Evolutionary conservation across 2,329 filamentous ascomycete genomes (phyloP).

Genomic region (Pseudophaeomoniella oleicola): DNA sequence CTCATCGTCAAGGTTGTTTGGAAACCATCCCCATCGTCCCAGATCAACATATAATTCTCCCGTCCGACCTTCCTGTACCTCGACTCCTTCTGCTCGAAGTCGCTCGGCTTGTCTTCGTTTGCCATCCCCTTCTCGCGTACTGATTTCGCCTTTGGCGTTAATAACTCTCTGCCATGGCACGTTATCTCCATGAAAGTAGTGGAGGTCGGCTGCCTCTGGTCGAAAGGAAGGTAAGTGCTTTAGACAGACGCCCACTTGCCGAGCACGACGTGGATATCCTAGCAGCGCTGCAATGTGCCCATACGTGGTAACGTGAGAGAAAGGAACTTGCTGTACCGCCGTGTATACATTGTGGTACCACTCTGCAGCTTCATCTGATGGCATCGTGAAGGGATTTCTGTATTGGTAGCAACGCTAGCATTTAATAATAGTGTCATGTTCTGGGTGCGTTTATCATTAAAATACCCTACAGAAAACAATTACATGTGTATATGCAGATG

Average conservation of each 20-base stretch:
- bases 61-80: conserved; percentile 21
- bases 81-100: conserved; percentile 25
- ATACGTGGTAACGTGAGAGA: conserved; percentile 74
- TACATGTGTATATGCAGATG: no score
- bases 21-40: conserved; percentile 32
- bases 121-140: conserved; percentile 40
- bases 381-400: conserved; percentile 17
- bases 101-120: conserved; percentile 27
- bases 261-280: conserved; percentile 51
- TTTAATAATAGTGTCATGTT: background rate
- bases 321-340: conserved; percentile 73
- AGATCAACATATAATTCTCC: conserved; percentile 30
- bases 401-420: no score
- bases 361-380: conserved; percentile 32
- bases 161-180: conserved; percentile 95
- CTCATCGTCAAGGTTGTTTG: conserved; percentile 22
- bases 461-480: background rate
- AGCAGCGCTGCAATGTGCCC: conserved; percentile 53
- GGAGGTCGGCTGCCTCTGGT: conserved; percentile 25
- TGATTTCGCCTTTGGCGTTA: conserved; percentile 74
- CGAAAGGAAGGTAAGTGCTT: conserved; percentile 59
- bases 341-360: conserved; percentile 55
- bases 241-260: conserved; percentile 80
- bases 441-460: background rate
- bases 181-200: conserved; percentile 54